A percentile compares a stretch with the other conserved stretches of the same genome.
Conservation (phyloP, 306 rosid species). For the Mimosa pudica region DNA sequence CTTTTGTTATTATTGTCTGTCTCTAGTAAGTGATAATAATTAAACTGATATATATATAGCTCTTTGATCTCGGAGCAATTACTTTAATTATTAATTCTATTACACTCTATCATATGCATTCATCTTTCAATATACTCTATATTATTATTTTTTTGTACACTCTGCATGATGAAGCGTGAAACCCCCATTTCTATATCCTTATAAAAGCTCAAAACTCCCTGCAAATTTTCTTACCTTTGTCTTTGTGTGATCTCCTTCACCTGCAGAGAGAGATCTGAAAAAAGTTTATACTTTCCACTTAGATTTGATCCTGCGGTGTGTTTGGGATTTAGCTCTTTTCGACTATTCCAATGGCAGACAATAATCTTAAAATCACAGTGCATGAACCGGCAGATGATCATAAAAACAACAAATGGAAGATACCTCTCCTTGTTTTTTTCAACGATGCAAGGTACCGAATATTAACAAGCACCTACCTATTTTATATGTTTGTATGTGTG, state of each 20-base stretch:
- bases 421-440: conserved; percentile 85
- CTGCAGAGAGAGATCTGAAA: not conserved
- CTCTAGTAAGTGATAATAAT: not conserved
- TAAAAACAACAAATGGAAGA: conserved; percentile 49
- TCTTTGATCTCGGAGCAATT: not conserved
- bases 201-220: not conserved
- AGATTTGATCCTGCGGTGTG: not conserved
- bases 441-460: conserved; percentile 72
- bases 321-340: not conserved
- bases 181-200: not conserved
- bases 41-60: not conserved
- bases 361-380: conserved; percentile 3
- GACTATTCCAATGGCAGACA: conserved; percentile 48
- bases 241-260: not conserved
- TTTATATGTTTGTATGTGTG: not conserved
- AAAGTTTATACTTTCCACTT: not conserved
- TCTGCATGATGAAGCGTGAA: not conserved
- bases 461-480: not conserved
- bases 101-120: not conserved
- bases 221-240: conserved; percentile 20
- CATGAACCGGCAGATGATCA: conserved; percentile 10
- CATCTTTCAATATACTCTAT: not conserved
- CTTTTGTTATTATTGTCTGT: not conserved
- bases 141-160: not conserved
- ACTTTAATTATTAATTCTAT: not conserved